A percentile compares a stretch with the other conserved stretches of the same genome.
Evolutionary conservation across 2,329 filamentous ascomycete genomes (phyloP).

Genomic region (Pezicula neosporulosa): DNA sequence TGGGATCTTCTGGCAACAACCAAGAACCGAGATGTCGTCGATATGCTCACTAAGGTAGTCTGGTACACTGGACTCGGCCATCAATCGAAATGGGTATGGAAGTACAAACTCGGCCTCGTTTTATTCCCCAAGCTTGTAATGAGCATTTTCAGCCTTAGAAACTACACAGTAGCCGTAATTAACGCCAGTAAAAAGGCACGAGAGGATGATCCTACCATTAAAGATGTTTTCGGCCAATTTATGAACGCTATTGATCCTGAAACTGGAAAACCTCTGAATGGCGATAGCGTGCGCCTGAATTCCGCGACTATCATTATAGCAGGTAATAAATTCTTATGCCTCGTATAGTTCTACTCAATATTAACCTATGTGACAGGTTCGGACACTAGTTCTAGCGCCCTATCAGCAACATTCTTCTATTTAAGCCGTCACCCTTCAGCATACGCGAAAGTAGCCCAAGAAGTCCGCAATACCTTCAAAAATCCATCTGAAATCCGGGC

Average conservation of each 20-base stretch:
- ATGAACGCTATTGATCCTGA: slow-evolving; percentile 68
- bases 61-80: slow-evolving; percentile 2
- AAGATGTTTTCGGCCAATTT: slow-evolving; percentile 74
- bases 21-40: slow-evolving; percentile 2
- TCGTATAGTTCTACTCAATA: not conserved
- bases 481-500: slow-evolving; percentile 24
- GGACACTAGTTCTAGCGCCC: slow-evolving; percentile 31
- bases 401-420: slow-evolving; percentile 33
- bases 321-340: slow-evolving; percentile 1
- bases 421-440: slow-evolving; percentile 24
- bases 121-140: slow-evolving; percentile 62
- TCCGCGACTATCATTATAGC: slow-evolving; percentile 10
- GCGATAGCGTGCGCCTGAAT: slow-evolving; percentile 10
- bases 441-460: slow-evolving; percentile 24
- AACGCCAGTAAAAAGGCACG: slow-evolving; percentile 1
- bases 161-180: slow-evolving; percentile 1
- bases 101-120: slow-evolving; percentile 60
- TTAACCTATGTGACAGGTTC: slow-evolving; percentile 3
- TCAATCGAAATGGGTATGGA: slow-evolving; percentile 58
- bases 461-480: slow-evolving; percentile 32
- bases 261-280: slow-evolving; percentile 44
- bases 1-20: slow-evolving; percentile 13
- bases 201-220: slow-evolving; percentile 52
- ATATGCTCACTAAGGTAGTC: slow-evolving; percentile 3
- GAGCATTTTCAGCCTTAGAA: not conserved